Evolutionary conservation across 805 yeast genomes (phyloP).

Genomic region (Yamadazyma takamatsuzukensis): DNA sequence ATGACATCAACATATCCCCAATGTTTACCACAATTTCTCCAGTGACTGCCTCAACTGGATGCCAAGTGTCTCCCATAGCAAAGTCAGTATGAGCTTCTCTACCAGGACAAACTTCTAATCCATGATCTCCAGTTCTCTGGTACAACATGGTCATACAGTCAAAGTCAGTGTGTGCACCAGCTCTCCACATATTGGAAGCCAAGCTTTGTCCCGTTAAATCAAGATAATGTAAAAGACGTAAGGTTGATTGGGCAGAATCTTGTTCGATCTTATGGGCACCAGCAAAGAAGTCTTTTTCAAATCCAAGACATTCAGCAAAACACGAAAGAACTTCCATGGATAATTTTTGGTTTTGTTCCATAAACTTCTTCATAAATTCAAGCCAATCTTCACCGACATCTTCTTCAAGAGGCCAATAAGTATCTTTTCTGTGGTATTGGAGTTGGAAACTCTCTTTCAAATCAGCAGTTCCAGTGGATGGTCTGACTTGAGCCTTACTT

Average conservation of each 20-base stretch:
- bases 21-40: constrained; percentile 34
- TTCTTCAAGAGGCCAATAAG: constrained; percentile 27
- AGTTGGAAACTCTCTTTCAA: constrained; percentile 29
- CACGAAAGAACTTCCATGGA: constrained; percentile 3
- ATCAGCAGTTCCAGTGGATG: constrained; percentile 32
- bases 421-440: constrained; percentile 23
- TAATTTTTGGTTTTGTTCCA: constrained; percentile 4
- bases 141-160: constrained; percentile 30
- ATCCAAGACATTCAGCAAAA: constrained; percentile 28
- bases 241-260: constrained; percentile 29
- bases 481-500: constrained; percentile 26
- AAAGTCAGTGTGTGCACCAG: constrained; percentile 36
- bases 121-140: constrained; percentile 32
- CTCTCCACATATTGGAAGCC: constrained; percentile 26
- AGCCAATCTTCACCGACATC: constrained; percentile 26
- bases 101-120: constrained; percentile 35
- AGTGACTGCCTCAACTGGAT: constrained; percentile 27
- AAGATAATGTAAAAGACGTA: constrained; percentile 29
- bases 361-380: constrained; percentile 2
- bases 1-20: constrained; percentile 38
- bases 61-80: constrained; percentile 31
- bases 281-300: constrained; percentile 20
- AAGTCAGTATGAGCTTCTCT: constrained; percentile 31
- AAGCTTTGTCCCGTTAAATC: constrained; percentile 20
- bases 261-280: constrained; percentile 21